These are phyloP conservation scores for Tolypocladium ophioglossoides DNA, from an alignment of 2,329 filamentous ascomycete genomes.

Conservation along the genomic window DNA sequence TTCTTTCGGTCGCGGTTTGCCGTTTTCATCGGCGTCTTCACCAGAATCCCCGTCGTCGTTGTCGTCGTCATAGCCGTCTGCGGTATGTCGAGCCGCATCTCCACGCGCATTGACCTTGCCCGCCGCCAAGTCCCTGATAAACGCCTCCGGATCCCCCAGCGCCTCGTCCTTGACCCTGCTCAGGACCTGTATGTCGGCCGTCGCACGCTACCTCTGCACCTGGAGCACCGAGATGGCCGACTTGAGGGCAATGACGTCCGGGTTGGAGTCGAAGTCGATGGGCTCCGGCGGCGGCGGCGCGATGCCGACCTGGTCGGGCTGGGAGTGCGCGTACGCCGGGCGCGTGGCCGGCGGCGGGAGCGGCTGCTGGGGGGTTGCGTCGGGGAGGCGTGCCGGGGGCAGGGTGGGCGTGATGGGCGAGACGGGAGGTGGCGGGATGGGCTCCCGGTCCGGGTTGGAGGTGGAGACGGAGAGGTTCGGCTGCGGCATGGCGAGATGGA, in stretches of 20 bases:
- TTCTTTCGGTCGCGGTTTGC: constrained; percentile 19
- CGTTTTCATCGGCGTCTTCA: constrained; percentile 15
- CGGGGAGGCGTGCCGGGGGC: constrained; percentile 22
- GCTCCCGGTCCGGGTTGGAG: constrained; percentile 18
- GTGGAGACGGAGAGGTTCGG: constrained; percentile 20
- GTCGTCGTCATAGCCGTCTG: constrained; percentile 10
- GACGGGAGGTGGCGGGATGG: constrained; percentile 39
- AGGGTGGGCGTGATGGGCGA: constrained; percentile 45
- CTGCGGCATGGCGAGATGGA: constrained; percentile 16
- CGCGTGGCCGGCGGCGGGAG: constrained; percentile 11
- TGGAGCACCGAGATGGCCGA: constrained; percentile 81
- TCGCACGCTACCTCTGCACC: constrained; percentile 70
- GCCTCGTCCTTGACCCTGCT: constrained; percentile 61
- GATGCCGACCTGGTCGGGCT: constrained; percentile 28
- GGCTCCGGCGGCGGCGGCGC: constrained; percentile 38
- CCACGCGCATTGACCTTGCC: constrained; percentile 42
- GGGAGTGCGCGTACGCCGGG: constrained; percentile 32
- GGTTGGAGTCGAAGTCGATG: constrained; percentile 55
- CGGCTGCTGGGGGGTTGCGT: constrained; percentile 5
- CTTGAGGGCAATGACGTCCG: constrained; percentile 78
- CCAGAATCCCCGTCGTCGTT: constrained; percentile 18
- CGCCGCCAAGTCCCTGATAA: constrained; percentile 54
- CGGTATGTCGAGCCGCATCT: background rate
- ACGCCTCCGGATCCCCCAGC: constrained; percentile 58
- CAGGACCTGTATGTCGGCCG: constrained; percentile 62